These are phyloP conservation scores for Phytophthora cajani DNA, from an alignment of 352 stramenopile species.

Conservation along the genomic window DNA sequence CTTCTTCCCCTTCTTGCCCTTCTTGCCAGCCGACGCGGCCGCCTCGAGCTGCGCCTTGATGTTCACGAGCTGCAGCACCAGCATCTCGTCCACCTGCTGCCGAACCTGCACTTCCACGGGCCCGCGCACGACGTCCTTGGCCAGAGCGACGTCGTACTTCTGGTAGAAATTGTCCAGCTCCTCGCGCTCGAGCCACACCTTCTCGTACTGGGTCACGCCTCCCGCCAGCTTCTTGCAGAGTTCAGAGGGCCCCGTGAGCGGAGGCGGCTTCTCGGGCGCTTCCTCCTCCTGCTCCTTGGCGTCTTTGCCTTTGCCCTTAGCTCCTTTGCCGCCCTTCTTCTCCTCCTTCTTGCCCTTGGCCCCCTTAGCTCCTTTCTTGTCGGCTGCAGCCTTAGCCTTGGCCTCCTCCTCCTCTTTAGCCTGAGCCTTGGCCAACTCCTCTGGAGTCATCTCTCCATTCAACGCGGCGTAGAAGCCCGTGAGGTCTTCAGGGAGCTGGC, in stretches of 20 bases:
- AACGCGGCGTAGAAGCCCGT: constrained; percentile 83
- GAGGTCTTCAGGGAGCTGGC: constrained; percentile 90
- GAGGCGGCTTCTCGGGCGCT: constrained; percentile 80
- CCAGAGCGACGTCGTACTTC: constrained; percentile 93
- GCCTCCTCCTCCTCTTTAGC: constrained; percentile 60
- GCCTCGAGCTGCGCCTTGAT: constrained; percentile 92
- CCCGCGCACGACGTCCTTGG: constrained; percentile 90
- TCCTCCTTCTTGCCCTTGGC: constrained; percentile 57
- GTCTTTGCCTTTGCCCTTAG: constrained; percentile 71
- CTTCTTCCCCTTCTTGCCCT: constrained; percentile 80
- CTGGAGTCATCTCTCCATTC: constrained; percentile 43
- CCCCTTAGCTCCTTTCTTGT: constrained; percentile 55
- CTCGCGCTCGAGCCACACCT: constrained; percentile 89
- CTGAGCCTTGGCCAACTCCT: constrained; percentile 59
- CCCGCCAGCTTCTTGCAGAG: constrained; percentile 80
- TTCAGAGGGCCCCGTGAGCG: constrained; percentile 87
- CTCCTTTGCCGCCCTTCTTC: constrained; percentile 62
- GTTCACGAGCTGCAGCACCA: constrained; percentile 94
- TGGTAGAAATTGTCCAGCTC: constrained; percentile 93
- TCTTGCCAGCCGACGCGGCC: constrained; percentile 68
- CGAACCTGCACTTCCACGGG: constrained; percentile 89
- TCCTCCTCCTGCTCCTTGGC: constrained; percentile 60
- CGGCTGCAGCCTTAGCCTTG: constrained; percentile 50
- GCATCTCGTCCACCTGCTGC: constrained; percentile 94
- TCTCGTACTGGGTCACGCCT: constrained; percentile 76